Base-by-base conservation (phyloP, 495 filamentous ascomycete species). In the Cenococcum geophilum region DNA sequence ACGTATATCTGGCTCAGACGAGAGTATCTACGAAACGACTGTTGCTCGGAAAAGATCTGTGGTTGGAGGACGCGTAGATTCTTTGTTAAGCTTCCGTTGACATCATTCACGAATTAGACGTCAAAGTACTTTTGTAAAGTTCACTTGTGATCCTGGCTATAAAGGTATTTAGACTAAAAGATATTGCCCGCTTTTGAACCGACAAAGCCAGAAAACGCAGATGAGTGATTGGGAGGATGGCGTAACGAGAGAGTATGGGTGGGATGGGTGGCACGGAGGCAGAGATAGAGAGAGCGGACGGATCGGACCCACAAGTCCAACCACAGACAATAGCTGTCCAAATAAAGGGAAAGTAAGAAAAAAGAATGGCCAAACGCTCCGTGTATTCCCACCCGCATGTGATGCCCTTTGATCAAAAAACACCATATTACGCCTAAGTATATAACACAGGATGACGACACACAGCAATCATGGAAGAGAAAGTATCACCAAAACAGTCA, bases 381-480 rank as follows among this genome's bases (percentile, higher is more conserved):
- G 14, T 54, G 21, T 48, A 42, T 25, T 14, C 36, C 25, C 27
- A 18, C 52, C 37, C 48, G 36, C 61, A 45, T 45, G 22, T 25
- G 23, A 18, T 53, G 21, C 56, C 56, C 25, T 54, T 59, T 59
- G 36, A 20, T 40, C 55, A 55, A 59, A 55, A 64, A 47, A 60
- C 62, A 37, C 57, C 57, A 20, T 58, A 23, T 50, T 48, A 18
- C 49, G 36, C 23, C 50, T 50, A 57, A 58, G 45, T 64, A 64
- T 64, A 64, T 59, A 60, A 64, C 57, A 60, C 62, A 56, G 47
- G 49, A 45, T 62, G 61, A 59, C 54, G 55, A 55, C 50, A 35
- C 56, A 54, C n/a, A 59, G n/a, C 27, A 55, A 42, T 64, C 58
- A 35, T 60, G 58, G 37, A 37, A 32, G n/a, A 56, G 56, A 49